Evolutionary conservation across 1,139 yeast genomes (phyloP).

Genomic region (Diutina neorugosa): DNA sequence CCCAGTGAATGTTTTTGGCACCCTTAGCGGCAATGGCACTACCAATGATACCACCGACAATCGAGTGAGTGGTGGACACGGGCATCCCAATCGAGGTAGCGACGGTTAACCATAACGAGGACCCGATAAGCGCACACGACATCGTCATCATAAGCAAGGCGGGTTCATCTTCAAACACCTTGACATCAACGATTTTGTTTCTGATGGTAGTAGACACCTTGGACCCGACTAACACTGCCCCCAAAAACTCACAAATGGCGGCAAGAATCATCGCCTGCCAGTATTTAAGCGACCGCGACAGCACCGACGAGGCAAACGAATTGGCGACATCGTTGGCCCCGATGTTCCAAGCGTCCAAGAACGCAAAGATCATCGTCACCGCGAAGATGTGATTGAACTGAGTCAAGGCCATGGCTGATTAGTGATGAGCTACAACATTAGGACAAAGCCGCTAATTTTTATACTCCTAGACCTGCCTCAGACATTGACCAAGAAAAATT

Average conservation of each 20-base stretch:
- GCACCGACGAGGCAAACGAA: constrained; percentile 65
- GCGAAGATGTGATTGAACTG: constrained; percentile 60
- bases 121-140: constrained; percentile 68
- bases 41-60: constrained; percentile 70
- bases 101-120: constrained; percentile 58
- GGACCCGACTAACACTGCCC: constrained; percentile 30
- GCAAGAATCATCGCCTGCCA: constrained; percentile 70
- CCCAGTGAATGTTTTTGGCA: constrained; percentile 51
- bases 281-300: constrained; percentile 56
- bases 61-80: constrained; percentile 70
- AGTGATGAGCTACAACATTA: not conserved
- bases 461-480: not conserved
- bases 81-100: constrained; percentile 66
- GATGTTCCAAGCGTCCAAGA: constrained; percentile 71
- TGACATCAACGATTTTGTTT: constrained; percentile 27
- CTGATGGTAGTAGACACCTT: constrained; percentile 11
- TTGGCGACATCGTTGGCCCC: constrained; percentile 82
- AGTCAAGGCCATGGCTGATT: constrained; percentile 1
- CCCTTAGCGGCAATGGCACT: constrained; percentile 64
- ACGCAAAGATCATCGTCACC: constrained; percentile 57
- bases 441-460: not conserved
- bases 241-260: constrained; percentile 56
- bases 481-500: not conserved
- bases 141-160: constrained; percentile 64
- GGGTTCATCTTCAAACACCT: constrained; percentile 40